Percentiles rank a stretch among this genome's conserved stretches.
These are phyloP conservation scores for Neurospora intermedia DNA, from an alignment of 495 filamentous ascomycete genomes.

Conservation along the genomic window DNA sequence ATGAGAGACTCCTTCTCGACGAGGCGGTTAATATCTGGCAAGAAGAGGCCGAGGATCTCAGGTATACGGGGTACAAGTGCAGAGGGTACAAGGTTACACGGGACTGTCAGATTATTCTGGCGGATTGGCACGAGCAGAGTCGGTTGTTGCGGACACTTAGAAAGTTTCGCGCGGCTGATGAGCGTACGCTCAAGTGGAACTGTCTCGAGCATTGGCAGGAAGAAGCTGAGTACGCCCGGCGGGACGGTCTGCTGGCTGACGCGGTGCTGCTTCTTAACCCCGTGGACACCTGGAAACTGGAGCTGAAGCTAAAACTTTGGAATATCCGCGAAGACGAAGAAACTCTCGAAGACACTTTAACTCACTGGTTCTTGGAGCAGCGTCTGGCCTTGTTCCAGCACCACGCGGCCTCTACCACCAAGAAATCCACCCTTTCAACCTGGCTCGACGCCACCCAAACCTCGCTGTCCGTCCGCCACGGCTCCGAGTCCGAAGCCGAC, in stretches of 20 bases:
- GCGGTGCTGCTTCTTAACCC: slow-evolving; percentile 6
- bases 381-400: slow-evolving; percentile 14
- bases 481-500: slow-evolving; percentile 9
- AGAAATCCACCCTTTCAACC: slow-evolving; percentile 5
- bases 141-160: slow-evolving; percentile 10
- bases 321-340: slow-evolving; percentile 4
- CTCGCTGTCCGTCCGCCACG: not conserved
- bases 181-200: slow-evolving; percentile 1
- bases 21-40: slow-evolving; percentile 21
- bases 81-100: slow-evolving; percentile 6
- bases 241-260: slow-evolving; percentile 7
- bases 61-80: slow-evolving; percentile 9
- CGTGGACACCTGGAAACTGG: slow-evolving; percentile 14
- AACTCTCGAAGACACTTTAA: slow-evolving; percentile 9
- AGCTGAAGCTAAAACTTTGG: slow-evolving; percentile 16
- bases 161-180: slow-evolving; percentile 6
- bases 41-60: slow-evolving; percentile 17
- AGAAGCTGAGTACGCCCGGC: not conserved
- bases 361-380: slow-evolving; percentile 16
- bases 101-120: slow-evolving; percentile 7
- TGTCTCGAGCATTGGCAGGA: slow-evolving; percentile 10
- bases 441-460: slow-evolving; percentile 1
- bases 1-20: slow-evolving; percentile 20
- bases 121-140: slow-evolving; percentile 19
- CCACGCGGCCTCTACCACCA: slow-evolving; percentile 5